Percentiles rank a stretch among this genome's conserved stretches.
Conservation (phyloP, 352 stramenopile species). For the Globisporangium yorkense region DNA sequence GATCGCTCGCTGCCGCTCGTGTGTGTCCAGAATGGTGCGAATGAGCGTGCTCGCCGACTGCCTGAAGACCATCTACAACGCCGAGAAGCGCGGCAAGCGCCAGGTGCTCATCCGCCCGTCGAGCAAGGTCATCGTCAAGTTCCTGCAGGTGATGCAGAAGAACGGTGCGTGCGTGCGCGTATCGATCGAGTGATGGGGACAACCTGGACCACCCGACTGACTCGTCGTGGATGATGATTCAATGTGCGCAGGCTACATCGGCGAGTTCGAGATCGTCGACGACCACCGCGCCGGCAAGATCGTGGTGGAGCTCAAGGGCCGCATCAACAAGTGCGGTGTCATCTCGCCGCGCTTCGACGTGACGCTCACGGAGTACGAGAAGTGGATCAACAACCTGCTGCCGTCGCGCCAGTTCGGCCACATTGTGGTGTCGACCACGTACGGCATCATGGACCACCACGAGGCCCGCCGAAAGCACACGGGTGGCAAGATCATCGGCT, state of each 20-base stretch:
- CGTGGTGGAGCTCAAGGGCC: constrained; percentile 96
- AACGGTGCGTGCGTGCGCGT: constrained; percentile 66
- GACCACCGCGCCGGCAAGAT: constrained; percentile 99
- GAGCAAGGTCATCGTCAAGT: constrained; percentile 99
- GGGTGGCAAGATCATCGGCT: constrained; percentile 99
- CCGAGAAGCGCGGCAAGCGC: constrained; percentile 99
- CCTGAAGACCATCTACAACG: constrained; percentile 99
- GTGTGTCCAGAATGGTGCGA: constrained; percentile 93
- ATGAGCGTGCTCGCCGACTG: constrained; percentile 99
- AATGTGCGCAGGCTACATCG: constrained; percentile 94
- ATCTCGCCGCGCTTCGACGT: constrained; percentile 99
- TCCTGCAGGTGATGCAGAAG: constrained; percentile 99
- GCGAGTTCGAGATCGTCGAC: constrained; percentile 99
- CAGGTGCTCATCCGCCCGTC: constrained; percentile 99
- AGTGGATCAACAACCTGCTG: constrained; percentile 99
- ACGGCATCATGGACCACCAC: constrained; percentile 91
- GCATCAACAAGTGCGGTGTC: constrained; percentile 99
- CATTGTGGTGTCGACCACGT: constrained; percentile 90
- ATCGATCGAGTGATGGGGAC: too few species aligned
- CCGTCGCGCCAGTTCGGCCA: constrained; percentile 99
- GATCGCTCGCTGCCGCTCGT: neutral
- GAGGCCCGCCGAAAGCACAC: constrained; percentile 98
- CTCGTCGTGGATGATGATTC: neutral
- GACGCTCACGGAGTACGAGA: constrained; percentile 95
- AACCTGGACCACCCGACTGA: neutral